Percentiles rank a stretch among this genome's conserved stretches.
phyloP scores from a whole-genome alignment of 495 filamentous ascomycete species.

The Penicillium antarcticum region DNA sequence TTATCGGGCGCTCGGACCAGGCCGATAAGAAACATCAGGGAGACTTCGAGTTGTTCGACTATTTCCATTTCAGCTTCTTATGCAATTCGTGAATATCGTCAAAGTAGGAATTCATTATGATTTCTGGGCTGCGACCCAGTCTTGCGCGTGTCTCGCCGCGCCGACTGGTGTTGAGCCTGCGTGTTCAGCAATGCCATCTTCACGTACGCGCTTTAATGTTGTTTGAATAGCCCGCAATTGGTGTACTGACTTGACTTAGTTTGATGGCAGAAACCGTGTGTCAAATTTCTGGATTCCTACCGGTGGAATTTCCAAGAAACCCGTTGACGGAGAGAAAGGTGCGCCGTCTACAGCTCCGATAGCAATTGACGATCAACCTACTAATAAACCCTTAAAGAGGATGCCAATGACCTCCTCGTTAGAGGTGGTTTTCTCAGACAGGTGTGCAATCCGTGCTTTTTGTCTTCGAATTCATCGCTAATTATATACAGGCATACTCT shows the following conservation, averaged over 20 bases:
- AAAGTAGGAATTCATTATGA: constrained; percentile 1
- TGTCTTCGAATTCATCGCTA: too few relatives aligned
- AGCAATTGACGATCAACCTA: neutral
- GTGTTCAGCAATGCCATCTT: constrained; percentile 20
- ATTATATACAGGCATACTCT: constrained; percentile 60
- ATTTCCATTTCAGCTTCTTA: constrained; percentile 3
- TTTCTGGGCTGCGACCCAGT: constrained; percentile 4
- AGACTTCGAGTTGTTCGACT: constrained; percentile 14
- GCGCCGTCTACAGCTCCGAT: neutral
- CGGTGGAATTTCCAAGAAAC: constrained; percentile 61
- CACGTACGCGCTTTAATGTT: constrained; percentile 18
- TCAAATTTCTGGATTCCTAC: constrained; percentile 77
- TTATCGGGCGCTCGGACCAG: constrained; percentile 31
- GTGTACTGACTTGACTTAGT: constrained; percentile 24
- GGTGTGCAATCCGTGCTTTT: constrained; percentile 31
- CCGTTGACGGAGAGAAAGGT: constrained; percentile 46
- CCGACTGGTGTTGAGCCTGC: constrained; percentile 6
- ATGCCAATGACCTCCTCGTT: constrained; percentile 71
- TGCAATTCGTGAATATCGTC: neutral
- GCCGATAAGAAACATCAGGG: constrained; percentile 24
- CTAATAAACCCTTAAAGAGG: constrained; percentile 42
- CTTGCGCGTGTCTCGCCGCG: constrained; percentile 7
- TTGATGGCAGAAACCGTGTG: constrained; percentile 59
- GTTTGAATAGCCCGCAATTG: neutral
- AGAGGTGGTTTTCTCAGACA: constrained; percentile 79